phyloP scores from a whole-genome alignment of 176 grass and related monocot genomes.

The Poa annua region DNA sequence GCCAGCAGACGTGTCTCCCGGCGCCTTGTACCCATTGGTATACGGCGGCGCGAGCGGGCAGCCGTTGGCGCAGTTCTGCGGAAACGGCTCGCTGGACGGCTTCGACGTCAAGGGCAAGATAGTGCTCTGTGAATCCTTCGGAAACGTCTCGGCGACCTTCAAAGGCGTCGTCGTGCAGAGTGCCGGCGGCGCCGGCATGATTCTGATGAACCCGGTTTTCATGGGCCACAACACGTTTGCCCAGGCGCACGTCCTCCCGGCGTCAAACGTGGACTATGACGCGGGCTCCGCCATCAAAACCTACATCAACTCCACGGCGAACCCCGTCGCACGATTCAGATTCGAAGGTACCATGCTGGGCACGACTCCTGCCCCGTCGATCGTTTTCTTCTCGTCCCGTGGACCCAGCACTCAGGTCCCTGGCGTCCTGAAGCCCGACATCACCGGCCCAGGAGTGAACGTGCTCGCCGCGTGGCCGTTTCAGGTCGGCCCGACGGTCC shows the following conservation, averaged over 20 bases:
- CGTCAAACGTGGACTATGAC: background rate
- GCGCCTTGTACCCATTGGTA: background rate
- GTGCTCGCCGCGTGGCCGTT: background rate
- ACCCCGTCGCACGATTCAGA: background rate
- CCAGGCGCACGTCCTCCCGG: background rate
- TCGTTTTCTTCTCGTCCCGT: background rate
- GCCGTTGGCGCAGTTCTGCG: background rate
- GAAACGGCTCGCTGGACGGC: constrained; percentile 19
- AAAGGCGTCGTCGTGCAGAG: background rate
- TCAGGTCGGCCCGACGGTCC: background rate
- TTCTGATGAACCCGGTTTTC: constrained; percentile 5
- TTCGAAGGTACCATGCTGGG: background rate
- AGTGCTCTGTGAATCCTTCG: constrained; percentile 39
- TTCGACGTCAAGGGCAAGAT: constrained; percentile 57
- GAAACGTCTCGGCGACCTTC: background rate
- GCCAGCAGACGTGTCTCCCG: background rate
- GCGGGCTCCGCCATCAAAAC: background rate
- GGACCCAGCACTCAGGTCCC: background rate
- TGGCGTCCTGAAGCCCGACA: background rate
- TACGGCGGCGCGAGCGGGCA: background rate
- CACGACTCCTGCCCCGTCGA: background rate
- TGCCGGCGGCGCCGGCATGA: constrained; percentile 44
- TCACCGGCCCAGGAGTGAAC: background rate
- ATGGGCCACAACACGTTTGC: constrained; percentile 43
- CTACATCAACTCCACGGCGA: background rate